phyloP scores from a whole-genome alignment of 108 stramenopile species.

The Pseudonitzschia delicatissima region DNA sequence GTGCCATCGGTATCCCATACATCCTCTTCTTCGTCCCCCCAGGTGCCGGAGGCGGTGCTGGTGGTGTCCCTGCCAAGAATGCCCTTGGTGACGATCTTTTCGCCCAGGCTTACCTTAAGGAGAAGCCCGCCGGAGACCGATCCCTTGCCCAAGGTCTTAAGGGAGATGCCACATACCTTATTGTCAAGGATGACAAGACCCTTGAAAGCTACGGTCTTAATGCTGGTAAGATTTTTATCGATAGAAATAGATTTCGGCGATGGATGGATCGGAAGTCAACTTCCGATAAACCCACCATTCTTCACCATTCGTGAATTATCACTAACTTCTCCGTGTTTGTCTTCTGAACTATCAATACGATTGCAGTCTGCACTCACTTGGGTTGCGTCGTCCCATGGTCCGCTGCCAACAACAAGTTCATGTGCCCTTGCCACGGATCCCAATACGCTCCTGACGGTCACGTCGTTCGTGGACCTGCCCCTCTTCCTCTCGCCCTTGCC shows the following conservation, averaged over 20 bases:
- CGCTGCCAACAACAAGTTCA: slow-evolving; percentile 96
- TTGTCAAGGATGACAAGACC: slow-evolving; percentile 93
- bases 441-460: slow-evolving; percentile 92
- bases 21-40: slow-evolving; percentile 93
- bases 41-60: slow-evolving; percentile 79
- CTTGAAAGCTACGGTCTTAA: slow-evolving; percentile 83
- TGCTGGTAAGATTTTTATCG: slow-evolving; percentile 61
- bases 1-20: slow-evolving; percentile 93
- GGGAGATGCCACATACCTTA: slow-evolving; percentile 99
- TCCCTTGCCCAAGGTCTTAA: slow-evolving; percentile 95
- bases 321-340: too few species aligned
- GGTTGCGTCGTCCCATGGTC: slow-evolving; percentile 99
- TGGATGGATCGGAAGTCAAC: too few species aligned
- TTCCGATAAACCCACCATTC: too few species aligned
- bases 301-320: not conserved
- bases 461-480: slow-evolving; percentile 97
- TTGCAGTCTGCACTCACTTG: slow-evolving; percentile 94
- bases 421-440: slow-evolving; percentile 99
- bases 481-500: slow-evolving; percentile 94
- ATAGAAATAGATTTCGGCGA: too few species aligned
- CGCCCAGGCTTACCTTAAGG: slow-evolving; percentile 81
- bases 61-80: slow-evolving; percentile 88
- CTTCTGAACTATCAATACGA: slow-evolving; percentile 18
- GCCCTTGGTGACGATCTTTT: slow-evolving; percentile 91
- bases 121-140: slow-evolving; percentile 84